These are phyloP conservation scores for Cytospora paraplurivora DNA, from an alignment of 2,329 filamentous ascomycete genomes.

Conservation along the genomic window DNA sequence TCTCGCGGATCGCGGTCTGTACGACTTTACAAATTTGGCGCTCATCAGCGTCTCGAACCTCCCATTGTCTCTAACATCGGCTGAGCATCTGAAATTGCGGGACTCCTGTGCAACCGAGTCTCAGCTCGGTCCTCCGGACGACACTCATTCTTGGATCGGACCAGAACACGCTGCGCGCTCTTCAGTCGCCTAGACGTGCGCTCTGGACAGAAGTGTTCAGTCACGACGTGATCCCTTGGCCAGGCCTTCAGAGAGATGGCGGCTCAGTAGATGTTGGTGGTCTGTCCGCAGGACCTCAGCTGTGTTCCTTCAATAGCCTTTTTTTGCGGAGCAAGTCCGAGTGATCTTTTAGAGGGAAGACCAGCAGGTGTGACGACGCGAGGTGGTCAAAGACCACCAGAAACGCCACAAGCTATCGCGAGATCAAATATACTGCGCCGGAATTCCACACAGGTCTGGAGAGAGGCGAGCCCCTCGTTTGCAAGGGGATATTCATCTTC, in stretches of 20 bases:
- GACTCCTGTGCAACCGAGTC: conserved; percentile 22
- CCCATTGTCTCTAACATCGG: conserved; percentile 26
- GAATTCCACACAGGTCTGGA: conserved; percentile 6
- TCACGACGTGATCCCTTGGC: conserved; percentile 12
- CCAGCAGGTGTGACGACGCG: neutral
- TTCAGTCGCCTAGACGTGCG: conserved; percentile 6
- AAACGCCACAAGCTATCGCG: conserved; percentile 16
- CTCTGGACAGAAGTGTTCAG: neutral
- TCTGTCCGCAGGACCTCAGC: neutral
- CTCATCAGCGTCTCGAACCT: conserved; percentile 16
- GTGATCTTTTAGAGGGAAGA: neutral
- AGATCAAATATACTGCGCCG: neutral
- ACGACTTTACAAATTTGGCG: conserved; percentile 22
- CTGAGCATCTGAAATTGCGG: conserved; percentile 27
- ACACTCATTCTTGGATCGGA: conserved; percentile 1
- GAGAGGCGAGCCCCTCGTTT: conserved; percentile 3
- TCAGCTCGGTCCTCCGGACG: conserved; percentile 17
- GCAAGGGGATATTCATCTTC: conserved; percentile 2
- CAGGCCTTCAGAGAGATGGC: neutral
- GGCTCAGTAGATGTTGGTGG: conserved; percentile 18
- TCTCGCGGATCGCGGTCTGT: conserved; percentile 23
- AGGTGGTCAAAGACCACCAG: neutral
- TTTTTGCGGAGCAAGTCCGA: neutral
- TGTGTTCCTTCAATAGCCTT: conserved; percentile 1
- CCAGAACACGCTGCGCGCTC: neutral